Conservation (phyloP, 768 basidiomycete genomes). For the Pleurotus ostreatus region DNA sequence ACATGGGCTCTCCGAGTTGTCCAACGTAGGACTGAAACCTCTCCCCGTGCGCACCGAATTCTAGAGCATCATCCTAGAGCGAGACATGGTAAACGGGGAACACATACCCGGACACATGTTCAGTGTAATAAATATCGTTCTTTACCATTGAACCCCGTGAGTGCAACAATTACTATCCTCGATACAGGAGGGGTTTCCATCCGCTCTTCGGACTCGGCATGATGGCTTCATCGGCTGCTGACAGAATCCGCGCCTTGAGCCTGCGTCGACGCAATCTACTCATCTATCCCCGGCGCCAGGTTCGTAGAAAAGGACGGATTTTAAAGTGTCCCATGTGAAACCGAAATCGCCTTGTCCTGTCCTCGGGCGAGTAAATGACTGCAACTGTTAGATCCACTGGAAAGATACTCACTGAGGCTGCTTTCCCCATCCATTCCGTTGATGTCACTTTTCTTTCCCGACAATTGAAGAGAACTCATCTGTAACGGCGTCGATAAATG, state of each 20-base stretch:
- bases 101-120: background rate
- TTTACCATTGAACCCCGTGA: background rate
- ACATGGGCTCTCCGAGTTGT: background rate
- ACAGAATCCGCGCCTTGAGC: background rate
- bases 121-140: background rate
- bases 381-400: background rate
- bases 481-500: background rate
- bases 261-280: constrained; percentile 4
- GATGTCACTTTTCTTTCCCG: constrained; percentile 1
- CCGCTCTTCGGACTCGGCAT: too few relatives aligned
- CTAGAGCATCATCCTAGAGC: background rate
- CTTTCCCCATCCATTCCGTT: background rate
- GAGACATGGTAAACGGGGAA: background rate
- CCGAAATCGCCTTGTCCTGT: background rate
- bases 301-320: background rate
- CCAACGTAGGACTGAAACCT: background rate
- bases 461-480: background rate
- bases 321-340: constrained; percentile 1
- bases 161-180: background rate
- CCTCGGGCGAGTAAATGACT: background rate
- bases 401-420: background rate
- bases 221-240: too few relatives aligned
- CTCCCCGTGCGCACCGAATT: background rate
- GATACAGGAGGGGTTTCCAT: background rate
- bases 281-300: constrained; percentile 1